Evolutionary conservation across 345 rosid genomes (phyloP).

Genomic region (Populus ilicifolia): DNA sequence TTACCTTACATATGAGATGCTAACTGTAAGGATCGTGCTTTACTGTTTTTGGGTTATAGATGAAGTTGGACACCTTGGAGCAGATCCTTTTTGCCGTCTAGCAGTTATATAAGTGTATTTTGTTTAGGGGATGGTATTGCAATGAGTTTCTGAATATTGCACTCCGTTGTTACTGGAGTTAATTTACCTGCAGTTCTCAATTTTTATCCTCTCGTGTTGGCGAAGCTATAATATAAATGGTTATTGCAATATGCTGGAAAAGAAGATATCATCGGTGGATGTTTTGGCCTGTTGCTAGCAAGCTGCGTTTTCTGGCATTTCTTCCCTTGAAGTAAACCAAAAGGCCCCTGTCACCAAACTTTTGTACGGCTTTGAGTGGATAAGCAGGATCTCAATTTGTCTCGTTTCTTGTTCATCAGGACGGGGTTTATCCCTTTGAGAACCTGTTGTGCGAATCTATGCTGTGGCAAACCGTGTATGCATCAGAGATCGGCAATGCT

Average conservation of each 20-base stretch:
- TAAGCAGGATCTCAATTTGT: not conserved
- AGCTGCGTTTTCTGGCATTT: not conserved
- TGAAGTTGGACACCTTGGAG: not conserved
- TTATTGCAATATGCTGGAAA: not conserved
- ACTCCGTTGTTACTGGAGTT: not conserved
- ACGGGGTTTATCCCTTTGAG: not conserved
- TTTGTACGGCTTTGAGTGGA: not conserved
- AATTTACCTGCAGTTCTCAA: not conserved
- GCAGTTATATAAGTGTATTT: not conserved
- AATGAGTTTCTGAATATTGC: not conserved
- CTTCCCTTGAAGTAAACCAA: not conserved
- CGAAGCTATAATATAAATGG: not conserved
- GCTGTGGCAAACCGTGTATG: not conserved
- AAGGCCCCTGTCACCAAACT: not conserved
- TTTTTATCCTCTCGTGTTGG: not conserved
- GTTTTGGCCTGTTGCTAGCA: not conserved
- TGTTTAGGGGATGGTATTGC: not conserved
- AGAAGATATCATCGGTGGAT: not conserved
- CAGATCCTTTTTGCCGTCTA: not conserved
- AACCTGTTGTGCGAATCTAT: not conserved
- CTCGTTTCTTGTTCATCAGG: not conserved
- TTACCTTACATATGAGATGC: slow-evolving; percentile 1
- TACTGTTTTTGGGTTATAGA: not conserved
- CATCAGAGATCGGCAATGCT: too few species aligned
- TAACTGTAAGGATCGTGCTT: not conserved